Evolutionary conservation across 2,329 filamentous ascomycete genomes (phyloP).

Genomic region (Colletotrichum tropicale): DNA sequence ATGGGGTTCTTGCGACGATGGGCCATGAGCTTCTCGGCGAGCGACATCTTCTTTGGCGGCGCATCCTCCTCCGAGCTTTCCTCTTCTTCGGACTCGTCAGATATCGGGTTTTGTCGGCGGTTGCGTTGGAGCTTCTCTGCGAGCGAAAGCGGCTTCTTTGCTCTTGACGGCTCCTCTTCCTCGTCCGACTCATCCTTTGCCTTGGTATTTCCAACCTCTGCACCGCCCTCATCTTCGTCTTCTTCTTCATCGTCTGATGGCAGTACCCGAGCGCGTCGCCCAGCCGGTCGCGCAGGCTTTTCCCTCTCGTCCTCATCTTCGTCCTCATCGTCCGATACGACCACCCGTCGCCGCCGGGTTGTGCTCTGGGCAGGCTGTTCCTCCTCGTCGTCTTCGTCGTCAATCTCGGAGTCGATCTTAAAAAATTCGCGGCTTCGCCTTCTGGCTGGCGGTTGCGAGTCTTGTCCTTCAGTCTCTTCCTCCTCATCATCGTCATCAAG

Average conservation of each 20-base stretch:
- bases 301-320: not conserved
- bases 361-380: not conserved
- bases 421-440: not conserved
- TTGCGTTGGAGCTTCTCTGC: conserved; percentile 8
- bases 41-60: conserved; percentile 19
- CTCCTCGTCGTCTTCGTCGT: conserved; percentile 15
- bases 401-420: not conserved
- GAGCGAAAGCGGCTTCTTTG: not conserved
- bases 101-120: conserved; percentile 3
- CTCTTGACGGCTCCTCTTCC: not conserved
- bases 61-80: conserved; percentile 9
- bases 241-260: conserved; percentile 7
- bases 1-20: conserved; percentile 23
- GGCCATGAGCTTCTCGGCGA: conserved; percentile 26
- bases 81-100: not conserved
- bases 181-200: not conserved
- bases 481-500: conserved; percentile 27
- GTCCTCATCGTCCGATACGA: conserved; percentile 26
- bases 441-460: not conserved
- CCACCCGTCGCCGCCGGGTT: conserved; percentile 20
- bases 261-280: not conserved
- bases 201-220: not conserved
- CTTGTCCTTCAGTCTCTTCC: not conserved
- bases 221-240: conserved; percentile 16
- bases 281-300: not conserved